phyloP scores from a whole-genome alignment of 805 yeast genomes.

The Candida peoriensis region DNA sequence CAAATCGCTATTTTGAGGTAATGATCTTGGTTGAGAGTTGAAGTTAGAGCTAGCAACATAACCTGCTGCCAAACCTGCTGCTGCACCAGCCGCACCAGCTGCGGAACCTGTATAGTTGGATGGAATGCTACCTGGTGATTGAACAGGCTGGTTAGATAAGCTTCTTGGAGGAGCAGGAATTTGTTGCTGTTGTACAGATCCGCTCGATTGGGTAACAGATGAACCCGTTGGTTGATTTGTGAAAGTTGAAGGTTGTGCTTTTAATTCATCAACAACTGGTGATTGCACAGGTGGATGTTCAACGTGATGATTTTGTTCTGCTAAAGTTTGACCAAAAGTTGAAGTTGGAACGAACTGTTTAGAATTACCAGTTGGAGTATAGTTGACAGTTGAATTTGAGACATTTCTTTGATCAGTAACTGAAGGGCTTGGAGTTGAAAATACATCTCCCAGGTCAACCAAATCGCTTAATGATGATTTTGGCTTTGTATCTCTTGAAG shows the following conservation, averaged over 20 bases:
- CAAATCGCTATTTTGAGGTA: constrained; percentile 39
- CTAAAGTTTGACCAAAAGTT: constrained; percentile 73
- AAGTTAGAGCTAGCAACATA: background rate
- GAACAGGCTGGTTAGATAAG: background rate
- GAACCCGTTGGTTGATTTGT: constrained; percentile 6
- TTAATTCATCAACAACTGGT: constrained; percentile 12
- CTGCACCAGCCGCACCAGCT: background rate
- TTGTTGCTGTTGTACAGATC: too few species aligned
- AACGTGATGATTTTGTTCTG: constrained; percentile 24
- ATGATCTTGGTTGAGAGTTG: background rate
- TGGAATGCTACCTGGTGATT: background rate
- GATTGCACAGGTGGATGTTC: constrained; percentile 17
- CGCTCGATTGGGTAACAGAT: background rate
- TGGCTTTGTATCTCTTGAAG: constrained; percentile 36
- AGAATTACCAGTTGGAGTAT: constrained; percentile 27
- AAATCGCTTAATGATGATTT: constrained; percentile 62
- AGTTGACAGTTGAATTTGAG: constrained; percentile 23
- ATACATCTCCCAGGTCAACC: constrained; percentile 52
- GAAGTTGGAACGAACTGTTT: constrained; percentile 75
- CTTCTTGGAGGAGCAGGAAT: too few species aligned
- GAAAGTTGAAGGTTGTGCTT: constrained; percentile 6
- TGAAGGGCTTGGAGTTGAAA: constrained; percentile 36
- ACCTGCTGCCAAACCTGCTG: background rate
- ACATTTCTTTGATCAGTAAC: constrained; percentile 16
- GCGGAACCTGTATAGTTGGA: background rate